Evolutionary conservation across 2,329 filamentous ascomycete genomes (phyloP).

Genomic region (Fusarium coffeatum): DNA sequence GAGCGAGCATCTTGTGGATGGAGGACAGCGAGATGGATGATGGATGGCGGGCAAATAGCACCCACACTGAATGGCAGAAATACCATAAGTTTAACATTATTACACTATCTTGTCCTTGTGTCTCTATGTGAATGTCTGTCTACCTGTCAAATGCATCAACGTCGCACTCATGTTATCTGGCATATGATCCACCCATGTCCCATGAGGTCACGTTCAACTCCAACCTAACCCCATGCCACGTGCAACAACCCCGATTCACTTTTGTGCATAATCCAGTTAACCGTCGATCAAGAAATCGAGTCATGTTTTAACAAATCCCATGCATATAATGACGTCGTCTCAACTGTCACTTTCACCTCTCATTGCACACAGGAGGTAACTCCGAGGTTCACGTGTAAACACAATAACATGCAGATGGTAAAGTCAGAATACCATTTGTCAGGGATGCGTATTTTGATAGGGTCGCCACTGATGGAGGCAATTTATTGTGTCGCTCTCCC

Average conservation of each 20-base stretch:
- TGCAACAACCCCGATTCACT: conserved; percentile 18
- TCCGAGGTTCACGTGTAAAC: background rate
- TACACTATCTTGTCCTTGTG: background rate
- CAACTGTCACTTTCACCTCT: background rate
- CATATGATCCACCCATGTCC: conserved; percentile 45
- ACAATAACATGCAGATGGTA: background rate
- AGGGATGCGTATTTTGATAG: background rate
- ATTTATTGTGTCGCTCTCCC: conserved; percentile 17
- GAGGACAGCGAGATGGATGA: background rate
- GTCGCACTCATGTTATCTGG: conserved; percentile 37
- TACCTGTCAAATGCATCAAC: background rate
- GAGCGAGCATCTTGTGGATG: background rate
- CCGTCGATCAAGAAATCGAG: conserved; percentile 1
- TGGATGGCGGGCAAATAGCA: conserved; percentile 36
- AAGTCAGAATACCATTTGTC: background rate
- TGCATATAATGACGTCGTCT: conserved; percentile 24
- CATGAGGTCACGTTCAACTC: conserved; percentile 41
- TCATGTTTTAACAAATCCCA: conserved; percentile 11
- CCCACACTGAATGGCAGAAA: conserved; percentile 54
- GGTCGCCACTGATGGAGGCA: conserved; percentile 8
- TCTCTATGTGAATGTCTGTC: background rate
- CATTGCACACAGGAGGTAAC: background rate
- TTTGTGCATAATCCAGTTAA: conserved; percentile 1
- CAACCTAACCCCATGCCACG: conserved; percentile 22
- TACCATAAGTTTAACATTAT: conserved; percentile 48